Evolutionary conservation across 2,329 filamentous ascomycete species (phyloP).

Genomic region (Bertia moriformis): DNA sequence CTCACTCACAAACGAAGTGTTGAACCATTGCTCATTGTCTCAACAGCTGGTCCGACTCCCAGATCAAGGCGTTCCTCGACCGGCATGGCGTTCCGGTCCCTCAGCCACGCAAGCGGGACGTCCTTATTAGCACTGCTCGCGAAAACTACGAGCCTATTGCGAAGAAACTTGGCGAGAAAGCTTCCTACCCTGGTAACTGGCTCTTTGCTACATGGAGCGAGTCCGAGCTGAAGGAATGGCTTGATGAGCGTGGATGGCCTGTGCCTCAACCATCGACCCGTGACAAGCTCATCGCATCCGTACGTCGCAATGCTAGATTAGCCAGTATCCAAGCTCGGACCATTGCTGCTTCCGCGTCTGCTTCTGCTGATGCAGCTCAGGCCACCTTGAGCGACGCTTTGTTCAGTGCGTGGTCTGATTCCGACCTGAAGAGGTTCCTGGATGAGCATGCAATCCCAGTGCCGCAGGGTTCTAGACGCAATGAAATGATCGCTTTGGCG

Average conservation of each 20-base stretch:
- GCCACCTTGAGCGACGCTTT: constrained; percentile 48
- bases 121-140: constrained; percentile 44
- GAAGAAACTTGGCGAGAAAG: constrained; percentile 42
- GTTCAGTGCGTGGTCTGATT: constrained; percentile 57
- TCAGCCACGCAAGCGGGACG: constrained; percentile 53
- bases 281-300: constrained; percentile 54
- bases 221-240: constrained; percentile 57
- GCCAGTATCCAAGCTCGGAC: constrained; percentile 34
- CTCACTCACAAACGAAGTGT: background rate
- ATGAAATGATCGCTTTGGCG: constrained; percentile 57
- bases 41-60: constrained; percentile 50
- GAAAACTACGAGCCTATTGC: constrained; percentile 55
- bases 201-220: constrained; percentile 55
- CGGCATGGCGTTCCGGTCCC: constrained; percentile 49
- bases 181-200: constrained; percentile 59
- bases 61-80: constrained; percentile 59
- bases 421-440: constrained; percentile 53
- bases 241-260: constrained; percentile 54
- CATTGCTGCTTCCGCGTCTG: constrained; percentile 28
- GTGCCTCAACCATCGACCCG: constrained; percentile 52
- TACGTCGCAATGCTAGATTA: constrained; percentile 55
- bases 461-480: constrained; percentile 58
- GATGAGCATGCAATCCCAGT: constrained; percentile 60
- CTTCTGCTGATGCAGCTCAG: constrained; percentile 40
- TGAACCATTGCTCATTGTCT: background rate